These are phyloP conservation scores for Trametes hirsuta DNA, from an alignment of 1,284 basidiomycete species.

Conservation along the genomic window DNA sequence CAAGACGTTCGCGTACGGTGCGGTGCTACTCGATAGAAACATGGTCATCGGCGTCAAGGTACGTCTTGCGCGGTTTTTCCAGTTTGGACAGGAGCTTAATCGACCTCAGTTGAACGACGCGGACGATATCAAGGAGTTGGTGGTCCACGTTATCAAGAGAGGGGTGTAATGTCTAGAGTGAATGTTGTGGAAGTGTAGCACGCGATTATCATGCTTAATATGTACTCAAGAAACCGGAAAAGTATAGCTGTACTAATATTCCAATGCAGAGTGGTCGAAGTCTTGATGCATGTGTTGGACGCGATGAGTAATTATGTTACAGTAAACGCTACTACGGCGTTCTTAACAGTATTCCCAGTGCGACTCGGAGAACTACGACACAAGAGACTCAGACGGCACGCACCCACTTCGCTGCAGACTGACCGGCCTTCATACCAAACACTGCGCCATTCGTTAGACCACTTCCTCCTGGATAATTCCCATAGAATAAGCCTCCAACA, in stretches of 20 bases:
- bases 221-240: neutral
- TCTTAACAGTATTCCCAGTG: neutral
- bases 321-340: neutral
- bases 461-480: constrained; percentile 71
- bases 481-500: constrained; percentile 63
- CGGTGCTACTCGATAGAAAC: constrained; percentile 21
- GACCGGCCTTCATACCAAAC: constrained; percentile 64
- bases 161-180: neutral
- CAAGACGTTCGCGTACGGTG: constrained; percentile 24
- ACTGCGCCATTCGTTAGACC: constrained; percentile 69
- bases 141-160: constrained; percentile 17
- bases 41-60: constrained; percentile 26
- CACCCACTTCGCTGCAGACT: constrained; percentile 42
- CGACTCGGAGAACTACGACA: neutral
- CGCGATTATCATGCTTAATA: neutral
- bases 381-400: neutral
- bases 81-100: neutral
- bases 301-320: too few relatives aligned
- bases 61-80: neutral
- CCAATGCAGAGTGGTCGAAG: too few relatives aligned
- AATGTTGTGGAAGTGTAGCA: neutral
- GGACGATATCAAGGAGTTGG: constrained; percentile 24
- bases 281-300: too few relatives aligned
- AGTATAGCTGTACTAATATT: neutral
- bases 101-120: constrained; percentile 15